Evolutionary conservation across 208 protist species (phyloP).

Genomic region (Trypanosoma mega): DNA sequence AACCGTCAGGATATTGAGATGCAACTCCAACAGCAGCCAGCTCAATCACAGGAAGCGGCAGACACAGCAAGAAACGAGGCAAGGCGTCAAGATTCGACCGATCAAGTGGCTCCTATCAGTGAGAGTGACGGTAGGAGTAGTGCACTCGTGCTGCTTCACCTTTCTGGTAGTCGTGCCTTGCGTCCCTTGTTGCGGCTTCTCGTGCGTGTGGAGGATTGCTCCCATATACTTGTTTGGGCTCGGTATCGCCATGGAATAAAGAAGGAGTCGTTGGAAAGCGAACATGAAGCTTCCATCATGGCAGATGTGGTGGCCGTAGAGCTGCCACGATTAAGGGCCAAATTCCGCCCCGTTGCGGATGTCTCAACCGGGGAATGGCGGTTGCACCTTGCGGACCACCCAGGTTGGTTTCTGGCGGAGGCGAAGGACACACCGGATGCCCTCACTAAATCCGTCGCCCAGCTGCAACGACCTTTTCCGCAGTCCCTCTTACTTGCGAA

Average conservation of each 20-base stretch:
- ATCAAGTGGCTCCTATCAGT: neutral
- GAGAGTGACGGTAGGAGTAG: slow-evolving; percentile 1
- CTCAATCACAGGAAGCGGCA: neutral
- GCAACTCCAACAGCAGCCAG: slow-evolving; percentile 2
- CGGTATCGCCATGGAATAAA: slow-evolving; percentile 10
- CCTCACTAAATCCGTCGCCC: slow-evolving; percentile 21
- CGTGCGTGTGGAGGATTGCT: slow-evolving; percentile 75
- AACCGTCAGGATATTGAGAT: slow-evolving; percentile 18
- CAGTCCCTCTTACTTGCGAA: slow-evolving; percentile 72
- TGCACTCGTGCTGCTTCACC: slow-evolving; percentile 50
- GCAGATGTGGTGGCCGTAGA: slow-evolving; percentile 72
- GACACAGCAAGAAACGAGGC: too few species aligned
- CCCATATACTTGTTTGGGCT: slow-evolving; percentile 88
- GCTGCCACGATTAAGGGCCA: slow-evolving; percentile 87
- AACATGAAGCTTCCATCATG: slow-evolving; percentile 1
- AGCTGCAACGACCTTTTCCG: slow-evolving; percentile 47
- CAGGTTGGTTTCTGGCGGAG: slow-evolving; percentile 68
- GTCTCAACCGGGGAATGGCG: slow-evolving; percentile 35
- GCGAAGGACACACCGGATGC: slow-evolving; percentile 32
- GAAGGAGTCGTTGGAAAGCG: neutral
- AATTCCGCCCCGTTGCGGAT: slow-evolving; percentile 69
- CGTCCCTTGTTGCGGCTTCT: slow-evolving; percentile 51
- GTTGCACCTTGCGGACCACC: slow-evolving; percentile 77
- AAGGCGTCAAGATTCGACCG: too few species aligned
- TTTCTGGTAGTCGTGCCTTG: slow-evolving; percentile 35